Conservation (phyloP, 495 filamentous ascomycete genomes). For the Aspergillus homomorphus region DNA sequence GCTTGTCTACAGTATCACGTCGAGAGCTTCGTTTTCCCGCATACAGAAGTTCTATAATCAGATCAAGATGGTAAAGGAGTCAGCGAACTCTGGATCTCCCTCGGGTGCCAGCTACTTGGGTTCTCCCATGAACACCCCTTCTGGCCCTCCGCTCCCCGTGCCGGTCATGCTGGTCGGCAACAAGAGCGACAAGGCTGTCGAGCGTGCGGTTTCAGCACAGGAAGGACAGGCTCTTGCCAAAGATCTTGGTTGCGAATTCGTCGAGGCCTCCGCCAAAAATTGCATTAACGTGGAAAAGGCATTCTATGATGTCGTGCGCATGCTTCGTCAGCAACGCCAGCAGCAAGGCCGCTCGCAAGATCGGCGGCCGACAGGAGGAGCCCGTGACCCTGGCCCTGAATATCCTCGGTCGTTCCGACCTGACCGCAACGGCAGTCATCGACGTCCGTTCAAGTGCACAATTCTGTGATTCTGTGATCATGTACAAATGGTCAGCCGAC, state of each 20-base stretch:
- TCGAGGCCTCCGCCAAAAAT: slow-evolving; percentile 98
- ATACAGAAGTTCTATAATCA: slow-evolving; percentile 95
- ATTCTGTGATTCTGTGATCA: slow-evolving; percentile 34
- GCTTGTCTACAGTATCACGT: slow-evolving; percentile 96
- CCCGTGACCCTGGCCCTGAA: slow-evolving; percentile 42
- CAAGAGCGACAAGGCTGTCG: slow-evolving; percentile 94
- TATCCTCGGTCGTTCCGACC: slow-evolving; percentile 43
- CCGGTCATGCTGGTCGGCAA: slow-evolving; percentile 99
- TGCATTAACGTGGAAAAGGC: slow-evolving; percentile 99
- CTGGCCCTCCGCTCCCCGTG: slow-evolving; percentile 60
- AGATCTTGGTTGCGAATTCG: slow-evolving; percentile 93
- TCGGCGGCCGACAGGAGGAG: slow-evolving; percentile 38
- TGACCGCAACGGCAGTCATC: slow-evolving; percentile 38
- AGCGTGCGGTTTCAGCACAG: slow-evolving; percentile 93
- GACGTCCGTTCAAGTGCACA: slow-evolving; percentile 38
- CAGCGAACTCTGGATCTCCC: slow-evolving; percentile 69
- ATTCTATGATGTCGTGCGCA: slow-evolving; percentile 95
- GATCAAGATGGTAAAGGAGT: slow-evolving; percentile 96
- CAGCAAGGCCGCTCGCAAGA: slow-evolving; percentile 39
- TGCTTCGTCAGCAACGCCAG: slow-evolving; percentile 78
- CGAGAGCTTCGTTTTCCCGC: slow-evolving; percentile 86
- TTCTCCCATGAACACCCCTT: slow-evolving; percentile 67
- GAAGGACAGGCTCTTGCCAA: slow-evolving; percentile 90
- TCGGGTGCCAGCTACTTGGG: slow-evolving; percentile 54
- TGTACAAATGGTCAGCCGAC: slow-evolving; percentile 17